phyloP scores from a whole-genome alignment of 2,329 filamentous ascomycete genomes.

The Fusarium gaditjirri region DNA sequence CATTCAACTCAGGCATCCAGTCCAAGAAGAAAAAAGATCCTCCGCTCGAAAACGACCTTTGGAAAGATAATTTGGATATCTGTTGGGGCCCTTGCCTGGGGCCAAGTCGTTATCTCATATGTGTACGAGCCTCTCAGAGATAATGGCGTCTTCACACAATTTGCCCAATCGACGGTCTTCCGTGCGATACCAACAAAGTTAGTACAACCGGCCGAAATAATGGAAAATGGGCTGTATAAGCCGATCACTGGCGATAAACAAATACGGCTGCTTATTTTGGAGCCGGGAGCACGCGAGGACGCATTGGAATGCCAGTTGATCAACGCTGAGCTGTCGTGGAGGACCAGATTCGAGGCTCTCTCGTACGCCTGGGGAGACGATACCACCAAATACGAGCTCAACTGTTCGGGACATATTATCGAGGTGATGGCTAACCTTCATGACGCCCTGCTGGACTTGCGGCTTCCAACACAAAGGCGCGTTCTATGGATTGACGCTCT shows the following conservation, averaged over 20 bases:
- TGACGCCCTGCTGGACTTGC: neutral
- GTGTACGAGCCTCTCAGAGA: neutral
- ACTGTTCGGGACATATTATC: rapidly evolving
- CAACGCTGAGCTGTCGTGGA: neutral
- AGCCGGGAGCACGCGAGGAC: neutral
- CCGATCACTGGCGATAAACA: neutral
- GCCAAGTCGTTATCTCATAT: neutral
- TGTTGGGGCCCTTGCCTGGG: rapidly evolving
- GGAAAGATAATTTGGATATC: rapidly evolving
- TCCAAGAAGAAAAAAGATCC: rapidly evolving
- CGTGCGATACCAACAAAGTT: neutral
- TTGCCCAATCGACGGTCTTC: neutral
- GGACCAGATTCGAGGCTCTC: neutral
- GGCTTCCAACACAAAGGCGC: rapidly evolving
- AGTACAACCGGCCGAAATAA: rapidly evolving
- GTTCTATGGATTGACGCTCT: neutral
- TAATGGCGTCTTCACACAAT: neutral
- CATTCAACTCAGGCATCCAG: rapidly evolving
- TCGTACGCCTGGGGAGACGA: neutral
- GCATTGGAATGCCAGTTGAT: neutral
- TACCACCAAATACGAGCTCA: rapidly evolving
- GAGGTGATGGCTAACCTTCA: rapidly evolving
- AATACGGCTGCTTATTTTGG: neutral
- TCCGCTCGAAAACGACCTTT: neutral
- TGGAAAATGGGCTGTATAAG: rapidly evolving